Evolutionary conservation across 129 eudicot species (phyloP).

Genomic region (Lactuca sativa): DNA sequence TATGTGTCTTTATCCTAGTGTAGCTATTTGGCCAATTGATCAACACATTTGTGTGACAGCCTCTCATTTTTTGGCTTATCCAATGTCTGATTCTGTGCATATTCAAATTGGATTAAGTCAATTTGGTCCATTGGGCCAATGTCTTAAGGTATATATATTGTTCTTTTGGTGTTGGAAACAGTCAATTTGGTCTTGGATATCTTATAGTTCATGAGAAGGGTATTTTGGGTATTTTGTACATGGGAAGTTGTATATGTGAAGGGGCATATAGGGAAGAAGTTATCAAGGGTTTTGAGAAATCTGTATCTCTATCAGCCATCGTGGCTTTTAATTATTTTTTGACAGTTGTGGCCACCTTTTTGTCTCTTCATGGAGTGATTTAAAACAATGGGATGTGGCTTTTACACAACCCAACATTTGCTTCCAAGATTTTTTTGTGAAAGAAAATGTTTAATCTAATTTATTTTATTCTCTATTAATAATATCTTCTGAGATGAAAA

Average conservation of each 20-base stretch:
- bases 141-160: neutral
- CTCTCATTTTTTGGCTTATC: constrained; percentile 6
- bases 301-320: constrained; percentile 29
- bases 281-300: constrained; percentile 14
- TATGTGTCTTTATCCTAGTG: constrained; percentile 11
- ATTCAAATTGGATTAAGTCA: constrained; percentile 14
- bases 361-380: constrained; percentile 25
- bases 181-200: neutral
- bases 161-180: neutral
- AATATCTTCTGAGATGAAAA: neutral
- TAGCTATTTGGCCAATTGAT: constrained; percentile 15
- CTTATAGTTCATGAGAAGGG: neutral
- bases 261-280: constrained; percentile 12
- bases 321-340: constrained; percentile 19
- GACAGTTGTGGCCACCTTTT: constrained; percentile 30
- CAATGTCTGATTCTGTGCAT: neutral
- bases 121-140: neutral
- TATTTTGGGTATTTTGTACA: constrained; percentile 17
- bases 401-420: constrained; percentile 33
- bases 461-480: neutral
- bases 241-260: neutral
- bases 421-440: constrained; percentile 22
- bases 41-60: constrained; percentile 21
- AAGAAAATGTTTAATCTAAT: constrained; percentile 1
- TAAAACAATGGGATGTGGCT: constrained; percentile 40